phyloP scores from a whole-genome alignment of 1,284 basidiomycete species.

The Volvariella surrecta region DNA sequence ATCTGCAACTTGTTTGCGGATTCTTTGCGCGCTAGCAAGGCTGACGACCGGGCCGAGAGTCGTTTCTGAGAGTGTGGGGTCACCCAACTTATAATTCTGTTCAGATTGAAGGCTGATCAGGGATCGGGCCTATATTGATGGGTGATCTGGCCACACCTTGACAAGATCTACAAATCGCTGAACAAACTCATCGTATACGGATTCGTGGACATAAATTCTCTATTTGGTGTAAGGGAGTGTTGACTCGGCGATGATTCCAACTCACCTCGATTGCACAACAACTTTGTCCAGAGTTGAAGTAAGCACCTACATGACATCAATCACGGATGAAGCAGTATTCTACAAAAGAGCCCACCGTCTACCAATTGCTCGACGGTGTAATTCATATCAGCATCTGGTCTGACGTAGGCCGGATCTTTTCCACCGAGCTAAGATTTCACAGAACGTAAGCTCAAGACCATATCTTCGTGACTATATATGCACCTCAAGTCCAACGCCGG shows the following conservation, averaged over 20 bases:
- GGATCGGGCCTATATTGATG: neutral
- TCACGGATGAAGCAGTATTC: neutral
- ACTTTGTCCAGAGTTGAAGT: conserved; percentile 95
- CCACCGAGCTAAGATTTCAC: conserved; percentile 69
- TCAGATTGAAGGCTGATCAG: neutral
- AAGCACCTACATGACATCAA: conserved; percentile 46
- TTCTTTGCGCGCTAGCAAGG: conserved; percentile 73
- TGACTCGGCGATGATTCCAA: neutral
- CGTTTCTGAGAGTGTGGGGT: conserved; percentile 68
- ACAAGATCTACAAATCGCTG: conserved; percentile 65
- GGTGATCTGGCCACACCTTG: conserved; percentile 47
- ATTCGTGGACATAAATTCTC: conserved; percentile 91
- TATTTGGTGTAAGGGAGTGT: conserved; percentile 20
- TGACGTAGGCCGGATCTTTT: conserved; percentile 93
- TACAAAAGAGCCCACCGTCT: conserved; percentile 50
- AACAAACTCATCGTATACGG: conserved; percentile 77
- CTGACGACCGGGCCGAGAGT: conserved; percentile 91
- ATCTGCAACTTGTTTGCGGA: conserved; percentile 80
- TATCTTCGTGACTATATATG: conserved; percentile 5
- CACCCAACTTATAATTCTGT: conserved; percentile 73
- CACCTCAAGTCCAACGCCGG: conserved; percentile 72
- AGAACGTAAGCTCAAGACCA: neutral
- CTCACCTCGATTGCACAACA: conserved; percentile 78
- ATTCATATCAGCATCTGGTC: conserved; percentile 76
- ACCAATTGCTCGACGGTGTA: conserved; percentile 84